Conservation (phyloP, 306 rosid genomes). For the Cicer bijugum region DNA sequence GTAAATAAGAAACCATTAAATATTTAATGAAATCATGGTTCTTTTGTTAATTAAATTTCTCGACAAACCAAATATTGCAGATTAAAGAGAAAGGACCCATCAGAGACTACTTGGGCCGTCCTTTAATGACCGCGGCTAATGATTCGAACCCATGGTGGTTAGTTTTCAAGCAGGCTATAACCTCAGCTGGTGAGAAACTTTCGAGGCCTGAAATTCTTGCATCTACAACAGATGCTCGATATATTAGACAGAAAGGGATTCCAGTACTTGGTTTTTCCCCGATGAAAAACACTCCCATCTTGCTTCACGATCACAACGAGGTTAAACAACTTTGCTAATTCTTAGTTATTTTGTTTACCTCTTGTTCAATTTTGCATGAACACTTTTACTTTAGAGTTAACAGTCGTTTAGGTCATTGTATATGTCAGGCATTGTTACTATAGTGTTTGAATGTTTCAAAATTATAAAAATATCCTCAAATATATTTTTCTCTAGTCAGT, state of each 20-base stretch:
- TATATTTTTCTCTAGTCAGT: too few relatives aligned
- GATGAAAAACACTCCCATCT: conserved; percentile 82
- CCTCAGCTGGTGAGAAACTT: conserved; percentile 76
- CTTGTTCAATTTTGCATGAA: conserved; percentile 5
- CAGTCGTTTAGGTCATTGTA: too few relatives aligned
- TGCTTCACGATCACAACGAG: conserved; percentile 96
- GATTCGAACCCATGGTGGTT: conserved; percentile 95
- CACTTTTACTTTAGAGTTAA: neutral
- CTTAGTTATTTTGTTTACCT: conserved; percentile 2
- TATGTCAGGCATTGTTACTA: too few relatives aligned
- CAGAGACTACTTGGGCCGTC: conserved; percentile 70
- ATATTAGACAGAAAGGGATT: conserved; percentile 70
- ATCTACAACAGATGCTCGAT: conserved; percentile 83
- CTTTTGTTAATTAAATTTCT: conserved; percentile 40
- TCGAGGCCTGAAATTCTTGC: conserved; percentile 81
- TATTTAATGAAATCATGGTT: neutral
- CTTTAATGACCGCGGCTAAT: conserved; percentile 66
- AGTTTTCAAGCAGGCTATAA: conserved; percentile 70
- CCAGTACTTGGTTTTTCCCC: conserved; percentile 95
- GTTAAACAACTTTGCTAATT: conserved; percentile 45
- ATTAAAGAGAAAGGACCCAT: conserved; percentile 66
- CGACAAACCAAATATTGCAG: conserved; percentile 53
- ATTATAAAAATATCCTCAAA: too few relatives aligned
- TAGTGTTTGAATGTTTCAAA: too few relatives aligned
- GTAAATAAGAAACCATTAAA: neutral